Conservation (phyloP, 2,329 filamentous ascomycete species). For the Chaetomium globosum region DNA sequence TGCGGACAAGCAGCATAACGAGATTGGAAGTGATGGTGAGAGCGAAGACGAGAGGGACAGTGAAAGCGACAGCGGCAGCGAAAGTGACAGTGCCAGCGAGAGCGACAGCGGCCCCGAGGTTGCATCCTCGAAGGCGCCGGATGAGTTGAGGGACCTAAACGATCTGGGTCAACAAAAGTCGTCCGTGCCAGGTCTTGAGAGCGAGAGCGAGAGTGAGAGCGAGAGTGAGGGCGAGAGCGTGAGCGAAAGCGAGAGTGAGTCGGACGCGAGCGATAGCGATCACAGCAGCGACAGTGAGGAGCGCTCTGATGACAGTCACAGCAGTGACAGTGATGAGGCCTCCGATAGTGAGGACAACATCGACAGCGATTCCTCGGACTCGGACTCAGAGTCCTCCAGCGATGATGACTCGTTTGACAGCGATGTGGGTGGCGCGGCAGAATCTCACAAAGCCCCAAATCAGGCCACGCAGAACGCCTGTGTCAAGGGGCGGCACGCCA, state of each 20-base stretch:
- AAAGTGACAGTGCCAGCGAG: constrained; percentile 29
- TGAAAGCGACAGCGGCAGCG: constrained; percentile 12
- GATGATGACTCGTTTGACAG: constrained; percentile 27
- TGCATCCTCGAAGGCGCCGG: constrained; percentile 29
- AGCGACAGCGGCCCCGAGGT: constrained; percentile 36
- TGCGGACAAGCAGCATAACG: neutral
- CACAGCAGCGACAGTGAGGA: constrained; percentile 25
- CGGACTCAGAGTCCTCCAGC: constrained; percentile 23
- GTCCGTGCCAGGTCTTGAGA: constrained; percentile 16
- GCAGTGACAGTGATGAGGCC: constrained; percentile 21
- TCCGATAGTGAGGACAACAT: constrained; percentile 13
- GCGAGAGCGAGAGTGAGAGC: constrained; percentile 26
- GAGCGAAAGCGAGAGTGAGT: constrained; percentile 22
- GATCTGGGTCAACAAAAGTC: neutral
- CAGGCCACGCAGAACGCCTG: neutral
- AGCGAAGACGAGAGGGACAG: constrained; percentile 20
- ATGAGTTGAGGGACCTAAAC: neutral
- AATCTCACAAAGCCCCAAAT: neutral
- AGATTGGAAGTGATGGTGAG: neutral
- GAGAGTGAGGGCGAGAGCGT: too few species aligned
- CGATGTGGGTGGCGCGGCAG: constrained; percentile 1
- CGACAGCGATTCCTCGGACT: constrained; percentile 10
- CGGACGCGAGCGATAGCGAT: constrained; percentile 20
- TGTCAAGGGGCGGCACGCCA: too few species aligned
- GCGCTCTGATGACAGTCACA: too few species aligned